Percentiles rank a stretch among this genome's conserved stretches.
Conservation (phyloP, 371 early-diverging fungal genomes). For the Mucor piriformis region DNA sequence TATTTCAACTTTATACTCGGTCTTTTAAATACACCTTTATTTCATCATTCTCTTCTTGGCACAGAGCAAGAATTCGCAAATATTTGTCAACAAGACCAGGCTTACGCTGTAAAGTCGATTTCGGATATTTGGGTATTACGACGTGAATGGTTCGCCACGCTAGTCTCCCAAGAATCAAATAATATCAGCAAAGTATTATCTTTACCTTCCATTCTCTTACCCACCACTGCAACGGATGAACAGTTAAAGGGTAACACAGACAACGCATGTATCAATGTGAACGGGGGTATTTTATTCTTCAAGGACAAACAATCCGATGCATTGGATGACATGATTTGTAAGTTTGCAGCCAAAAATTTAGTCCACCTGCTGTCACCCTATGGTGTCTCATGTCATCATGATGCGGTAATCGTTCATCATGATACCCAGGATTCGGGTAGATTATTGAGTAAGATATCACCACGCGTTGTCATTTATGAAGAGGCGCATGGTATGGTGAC, state of each 20-base stretch:
- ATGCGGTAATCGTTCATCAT: neutral
- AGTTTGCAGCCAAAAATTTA: neutral
- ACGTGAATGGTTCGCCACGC: slow-evolving; percentile 31
- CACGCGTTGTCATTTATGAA: slow-evolving; percentile 21
- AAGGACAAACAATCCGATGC: neutral
- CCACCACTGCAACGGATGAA: neutral
- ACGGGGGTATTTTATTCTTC: neutral
- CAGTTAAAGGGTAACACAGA: neutral
- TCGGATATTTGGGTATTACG: slow-evolving; percentile 34
- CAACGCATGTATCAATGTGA: neutral
- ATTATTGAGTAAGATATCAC: slow-evolving; percentile 20
- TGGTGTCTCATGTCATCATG: neutral
- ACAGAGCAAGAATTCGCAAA: slow-evolving; percentile 5
- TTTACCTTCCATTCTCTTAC: slow-evolving; percentile 4
- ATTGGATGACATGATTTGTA: slow-evolving; percentile 1
- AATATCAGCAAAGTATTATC: neutral
- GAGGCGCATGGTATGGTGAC: slow-evolving; percentile 19
- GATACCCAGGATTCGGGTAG: neutral
- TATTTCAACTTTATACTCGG: slow-evolving; percentile 20
- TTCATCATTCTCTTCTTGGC: slow-evolving; percentile 9
- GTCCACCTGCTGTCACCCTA: neutral
- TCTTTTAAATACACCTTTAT: slow-evolving; percentile 32
- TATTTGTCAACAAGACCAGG: neutral
- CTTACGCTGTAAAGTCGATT: slow-evolving; percentile 25
- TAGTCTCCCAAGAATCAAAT: neutral